Evolutionary conservation across 306 rosid genomes (phyloP).

Genomic region (Hippophae tibetana): DNA sequence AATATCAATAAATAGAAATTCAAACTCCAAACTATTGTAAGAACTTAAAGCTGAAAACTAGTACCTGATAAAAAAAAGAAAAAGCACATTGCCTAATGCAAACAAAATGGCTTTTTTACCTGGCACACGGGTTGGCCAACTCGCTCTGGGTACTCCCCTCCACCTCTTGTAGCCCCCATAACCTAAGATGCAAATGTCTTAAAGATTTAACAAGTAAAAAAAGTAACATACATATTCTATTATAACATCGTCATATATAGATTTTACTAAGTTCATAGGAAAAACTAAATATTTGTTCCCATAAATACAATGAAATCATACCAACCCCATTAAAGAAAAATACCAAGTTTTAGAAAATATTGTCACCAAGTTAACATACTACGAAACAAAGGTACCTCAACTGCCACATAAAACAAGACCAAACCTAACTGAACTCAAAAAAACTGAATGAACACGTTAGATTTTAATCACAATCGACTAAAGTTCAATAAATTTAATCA

Average conservation of each 20-base stretch:
- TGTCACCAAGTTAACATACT: constrained; percentile 12
- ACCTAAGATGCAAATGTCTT: constrained; percentile 39
- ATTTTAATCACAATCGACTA: constrained; percentile 15
- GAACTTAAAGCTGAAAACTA: constrained; percentile 17
- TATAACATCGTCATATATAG: constrained; percentile 19
- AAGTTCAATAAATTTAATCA: constrained; percentile 13
- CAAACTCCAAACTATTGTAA: constrained; percentile 15
- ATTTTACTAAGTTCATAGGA: constrained; percentile 19
- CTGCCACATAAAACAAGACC: constrained; percentile 26
- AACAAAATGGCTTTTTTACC: constrained; percentile 38
- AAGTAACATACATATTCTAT: constrained; percentile 5
- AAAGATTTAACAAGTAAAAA: constrained; percentile 22
- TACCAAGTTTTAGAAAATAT: neutral
- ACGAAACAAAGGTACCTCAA: constrained; percentile 1
- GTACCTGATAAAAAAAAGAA: constrained; percentile 12
- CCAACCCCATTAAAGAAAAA: constrained; percentile 14
- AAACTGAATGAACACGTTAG: constrained; percentile 16
- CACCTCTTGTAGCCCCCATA: constrained; percentile 65
- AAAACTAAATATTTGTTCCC: constrained; percentile 3
- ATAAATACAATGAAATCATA: constrained; percentile 15
- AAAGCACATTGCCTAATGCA: neutral
- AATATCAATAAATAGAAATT: constrained; percentile 21
- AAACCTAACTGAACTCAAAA: constrained; percentile 17
- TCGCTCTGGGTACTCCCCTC: constrained; percentile 78
- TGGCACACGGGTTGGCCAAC: constrained; percentile 89